Evolutionary conservation across 148 eudicot genomes (phyloP), one percentile per base, ranked within the genome.

Genomic region (Heliamphora exappendiculata): DNA sequence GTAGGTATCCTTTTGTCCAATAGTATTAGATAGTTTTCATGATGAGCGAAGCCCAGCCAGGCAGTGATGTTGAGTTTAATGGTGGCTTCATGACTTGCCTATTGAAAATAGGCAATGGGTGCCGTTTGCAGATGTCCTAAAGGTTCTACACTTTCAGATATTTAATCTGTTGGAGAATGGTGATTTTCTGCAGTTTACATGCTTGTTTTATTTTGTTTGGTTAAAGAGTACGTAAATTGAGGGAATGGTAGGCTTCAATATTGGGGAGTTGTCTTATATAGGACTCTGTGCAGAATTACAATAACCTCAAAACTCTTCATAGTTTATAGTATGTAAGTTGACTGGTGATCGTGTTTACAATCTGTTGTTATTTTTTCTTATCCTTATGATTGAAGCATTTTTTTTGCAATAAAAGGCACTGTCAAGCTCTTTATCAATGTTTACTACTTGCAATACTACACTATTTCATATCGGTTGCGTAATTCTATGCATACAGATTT

Each of bases 321-420:
- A 36, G 36, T 17, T 1, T 34, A 63, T 63, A 36, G 36, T 17
- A 1, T 34, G 47, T 63, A 65, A 7, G 4, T 63, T 12, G 12
- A 31, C 5, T 20, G 20, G 53, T 41, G 49, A 5, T 37, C 7
- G 4, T 7, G 39, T 71, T 51, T 66, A 36, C 12, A n/a, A 29
- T 26, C 13, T 76, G 33, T 53, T 68, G 45, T 28, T 58, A 12
- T 76, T n/a, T 60, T 64, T 19, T 7, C 60, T 41, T 42, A 8
- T 72, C 47, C 63, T 24, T 17, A 19, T 45, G n/a, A 50, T 58
- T 47, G 58, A 70, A 49, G 57, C 55, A 70, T 50, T 55, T 54
- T 54, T 11, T 36, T 31, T 24, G 12, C 50, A 37, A 41, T 26
- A 12, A 37, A 16, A 44, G 29, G 41, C 57, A 29, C 62, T 62